These are phyloP conservation scores for Boletus semigastroideus DNA, from an alignment of 1,284 basidiomycete species.

Conservation along the genomic window DNA sequence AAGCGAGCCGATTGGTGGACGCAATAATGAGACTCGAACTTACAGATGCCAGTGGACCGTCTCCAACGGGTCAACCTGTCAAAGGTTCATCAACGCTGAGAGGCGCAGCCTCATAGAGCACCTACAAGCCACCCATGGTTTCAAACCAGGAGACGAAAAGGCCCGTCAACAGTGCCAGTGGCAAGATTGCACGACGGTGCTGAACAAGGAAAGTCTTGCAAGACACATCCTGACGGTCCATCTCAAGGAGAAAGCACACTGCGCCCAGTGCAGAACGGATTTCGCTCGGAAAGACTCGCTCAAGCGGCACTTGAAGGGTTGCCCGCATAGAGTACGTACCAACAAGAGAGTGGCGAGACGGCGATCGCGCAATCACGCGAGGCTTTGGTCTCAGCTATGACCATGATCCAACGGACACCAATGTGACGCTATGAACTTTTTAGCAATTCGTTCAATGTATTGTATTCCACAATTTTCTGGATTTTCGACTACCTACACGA, in stretches of 20 bases:
- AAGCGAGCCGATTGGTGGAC: background rate
- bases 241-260: slow-evolving; percentile 13
- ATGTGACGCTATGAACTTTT: too few species aligned
- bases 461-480: too few species aligned
- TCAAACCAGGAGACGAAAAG: slow-evolving; percentile 24
- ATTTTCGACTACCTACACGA: too few species aligned
- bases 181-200: slow-evolving; percentile 9
- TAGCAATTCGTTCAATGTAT: too few species aligned
- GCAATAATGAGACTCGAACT: background rate
- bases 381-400: too few species aligned
- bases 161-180: slow-evolving; percentile 16
- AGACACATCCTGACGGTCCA: slow-evolving; percentile 26
- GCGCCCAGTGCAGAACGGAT: background rate
- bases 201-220: slow-evolving; percentile 29
- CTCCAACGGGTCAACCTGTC: slow-evolving; percentile 4
- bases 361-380: too few species aligned
- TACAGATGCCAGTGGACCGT: slow-evolving; percentile 15
- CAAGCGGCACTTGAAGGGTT: slow-evolving; percentile 22
- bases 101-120: slow-evolving; percentile 20
- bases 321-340: slow-evolving; percentile 5
- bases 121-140: slow-evolving; percentile 10
- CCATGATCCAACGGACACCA: too few species aligned
- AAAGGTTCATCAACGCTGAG: background rate
- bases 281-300: slow-evolving; percentile 33
- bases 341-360: background rate